These are phyloP conservation scores for Entelexis paramagnoliae DNA, from an alignment of 1,139 yeast species.

Conservation along the genomic window DNA sequence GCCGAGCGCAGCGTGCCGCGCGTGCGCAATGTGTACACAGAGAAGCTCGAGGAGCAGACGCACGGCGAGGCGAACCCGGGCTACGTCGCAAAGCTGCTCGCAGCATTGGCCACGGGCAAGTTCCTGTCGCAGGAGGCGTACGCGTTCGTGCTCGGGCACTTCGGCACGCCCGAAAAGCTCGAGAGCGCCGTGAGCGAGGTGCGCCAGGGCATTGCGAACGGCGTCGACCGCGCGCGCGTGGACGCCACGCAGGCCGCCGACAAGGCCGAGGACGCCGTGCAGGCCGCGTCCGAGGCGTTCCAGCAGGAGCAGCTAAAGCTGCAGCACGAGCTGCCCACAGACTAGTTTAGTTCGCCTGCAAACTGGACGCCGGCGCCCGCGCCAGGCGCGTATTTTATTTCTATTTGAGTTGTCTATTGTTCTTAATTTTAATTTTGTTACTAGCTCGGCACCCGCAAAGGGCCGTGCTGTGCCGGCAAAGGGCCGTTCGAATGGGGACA, in stretches of 20 bases:
- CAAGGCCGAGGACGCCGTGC: background rate
- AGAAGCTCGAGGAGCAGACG: conserved; percentile 26
- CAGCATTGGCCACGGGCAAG: conserved; percentile 20
- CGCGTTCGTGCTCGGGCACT: conserved; percentile 10
- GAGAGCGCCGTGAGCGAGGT: conserved; percentile 18
- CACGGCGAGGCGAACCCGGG: conserved; percentile 10
- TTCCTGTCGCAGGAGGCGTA: conserved; percentile 17
- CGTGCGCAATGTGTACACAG: conserved; percentile 27
- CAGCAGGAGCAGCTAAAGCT: conserved; percentile 1
- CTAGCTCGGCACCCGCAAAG: no score
- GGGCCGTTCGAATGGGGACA: no score
- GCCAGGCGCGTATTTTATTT: no score
- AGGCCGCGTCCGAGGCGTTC: background rate
- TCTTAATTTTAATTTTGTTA: no score
- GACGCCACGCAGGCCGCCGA: background rate
- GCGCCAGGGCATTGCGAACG: conserved; percentile 11
- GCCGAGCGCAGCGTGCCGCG: conserved; percentile 31
- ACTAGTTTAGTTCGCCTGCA: no score
- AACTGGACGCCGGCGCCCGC: no score
- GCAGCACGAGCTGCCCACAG: background rate
- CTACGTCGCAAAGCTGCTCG: conserved; percentile 15
- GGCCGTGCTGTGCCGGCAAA: no score
- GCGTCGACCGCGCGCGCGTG: background rate
- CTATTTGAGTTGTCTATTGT: no score
- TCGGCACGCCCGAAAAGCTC: conserved; percentile 15